Base-by-base conservation (phyloP, 2,329 filamentous ascomycete genomes). In the Microdochium paspali region DNA sequence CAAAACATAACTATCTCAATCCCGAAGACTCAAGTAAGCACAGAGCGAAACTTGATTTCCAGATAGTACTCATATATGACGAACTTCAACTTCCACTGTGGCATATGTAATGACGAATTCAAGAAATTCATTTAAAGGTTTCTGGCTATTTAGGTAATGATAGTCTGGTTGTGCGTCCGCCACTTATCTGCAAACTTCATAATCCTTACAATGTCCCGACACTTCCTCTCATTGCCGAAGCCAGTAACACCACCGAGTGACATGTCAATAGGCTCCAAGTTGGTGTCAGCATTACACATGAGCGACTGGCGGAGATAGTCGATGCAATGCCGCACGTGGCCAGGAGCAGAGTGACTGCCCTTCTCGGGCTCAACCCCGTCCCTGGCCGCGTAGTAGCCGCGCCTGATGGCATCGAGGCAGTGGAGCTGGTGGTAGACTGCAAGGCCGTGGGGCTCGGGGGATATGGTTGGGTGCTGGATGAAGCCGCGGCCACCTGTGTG, bases 271-370 rank as follows among this genome's bases (percentile, higher is more conserved):
- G 43, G 43, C 43, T 45, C 43, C 4, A 45, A 24, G n/a, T 45
- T 45, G 13, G 43, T 28, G 24, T 45, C 43, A 7, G 43, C 45
- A n/a, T 40, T 39, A 31, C 45, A 46, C 45, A 39, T 31, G 13
- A 46, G 12, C 15, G 45, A 28, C 45, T 46, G 45, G 7, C 45
- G 45, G 13, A 46, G 28, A 31, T 39, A 21, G 32, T 46, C 32
- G 45, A 46, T 31, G 45, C 45, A 46, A 24, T 46, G 45, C 32
- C 40, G 30, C 24, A n/a, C 20, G 44, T 9, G 18, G 28, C 23
- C 23, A 6, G 43, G 43, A 3, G 9, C 21, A 3, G 24, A 10
- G 13, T 26, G 23, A 28, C 26, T 28, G 26, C 13, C 13, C 7
- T 28, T 7, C 7, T 28, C 26, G 7, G 26, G 26, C 26, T 28